Evolutionary conservation across 306 rosid species (phyloP), one percentile per base, ranked within the genome.

Genomic region (Mucuna pruriens): DNA sequence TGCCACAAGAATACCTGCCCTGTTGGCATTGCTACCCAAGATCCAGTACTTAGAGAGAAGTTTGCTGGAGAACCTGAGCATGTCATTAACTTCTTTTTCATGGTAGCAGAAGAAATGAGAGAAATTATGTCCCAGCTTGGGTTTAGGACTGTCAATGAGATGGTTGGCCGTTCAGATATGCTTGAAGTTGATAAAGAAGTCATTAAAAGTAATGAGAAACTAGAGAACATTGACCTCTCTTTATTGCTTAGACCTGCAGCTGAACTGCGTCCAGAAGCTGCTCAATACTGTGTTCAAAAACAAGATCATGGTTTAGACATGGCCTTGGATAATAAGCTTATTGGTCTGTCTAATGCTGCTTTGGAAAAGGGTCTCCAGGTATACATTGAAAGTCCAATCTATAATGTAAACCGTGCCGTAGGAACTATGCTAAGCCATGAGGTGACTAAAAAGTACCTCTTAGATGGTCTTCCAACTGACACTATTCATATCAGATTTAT

Each of bases 1-100:
- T 62, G 69, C 19, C 69, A 62, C 69, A 62, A 62, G 69, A 62
- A 62, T 62, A 62, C 69, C 69, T 62, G 69, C 44, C 69, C 69
- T 16, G 69, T 62, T 62, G 69, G 69, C 69, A 62, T 62, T 62
- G 69, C 69, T 31, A 62, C 69, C 44, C 69, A 62, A 62, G 69
- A 62, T 62, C 69, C 69, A 62, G 69, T 62, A 16, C 69, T 62
- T 2, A 62, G 69, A 62, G 69, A 31, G 42, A 62, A 62, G 44
- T 62, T 62, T 62, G 69, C 69, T 16, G 69, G 69, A 33, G 69
- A 62, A 62, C 44, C 69, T 9, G 69, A 62, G 69, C 69, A 62
- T 34, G 69, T 62, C 23, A 62, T 62, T 31, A 62, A 62, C 69
- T 62, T 62, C n/a, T 62, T 62, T 62, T 62, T 62, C 44, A 62